Evolutionary conservation across 495 filamentous ascomycete genomes (phyloP).

Genomic region (Hypoxylon trugodes): DNA sequence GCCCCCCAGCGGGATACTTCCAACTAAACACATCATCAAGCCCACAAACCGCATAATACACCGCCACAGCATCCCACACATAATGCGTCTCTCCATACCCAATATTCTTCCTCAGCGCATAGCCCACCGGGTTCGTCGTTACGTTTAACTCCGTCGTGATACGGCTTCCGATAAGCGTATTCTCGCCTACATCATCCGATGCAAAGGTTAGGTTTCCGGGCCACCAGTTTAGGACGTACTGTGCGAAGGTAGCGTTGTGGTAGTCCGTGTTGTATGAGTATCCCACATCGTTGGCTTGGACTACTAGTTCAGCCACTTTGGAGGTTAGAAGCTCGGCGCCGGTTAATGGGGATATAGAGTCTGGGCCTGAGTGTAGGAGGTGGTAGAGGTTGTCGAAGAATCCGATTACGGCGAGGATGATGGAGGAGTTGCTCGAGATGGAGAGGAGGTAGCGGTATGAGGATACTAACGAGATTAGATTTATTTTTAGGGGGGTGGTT

Average conservation of each 20-base stretch:
- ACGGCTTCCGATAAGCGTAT: conserved; percentile 36
- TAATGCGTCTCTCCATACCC: conserved; percentile 76
- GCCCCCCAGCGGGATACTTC: conserved; percentile 39
- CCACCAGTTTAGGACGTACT: conserved; percentile 43
- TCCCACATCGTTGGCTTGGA: conserved; percentile 43
- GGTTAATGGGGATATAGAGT: conserved; percentile 42
- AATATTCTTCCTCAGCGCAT: conserved; percentile 54
- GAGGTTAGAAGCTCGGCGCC: conserved; percentile 55
- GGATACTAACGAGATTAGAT: conserved; percentile 15
- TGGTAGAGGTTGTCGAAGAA: conserved; percentile 43
- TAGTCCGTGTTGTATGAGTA: conserved; percentile 35
- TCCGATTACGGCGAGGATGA: conserved; percentile 43
- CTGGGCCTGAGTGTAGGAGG: conserved; percentile 39
- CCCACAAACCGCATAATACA: conserved; percentile 45
- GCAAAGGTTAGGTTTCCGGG: conserved; percentile 41
- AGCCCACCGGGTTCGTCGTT: conserved; percentile 41
- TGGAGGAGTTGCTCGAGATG: conserved; percentile 42
- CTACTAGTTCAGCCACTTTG: conserved; percentile 49
- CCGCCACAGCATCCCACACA: conserved; percentile 68
- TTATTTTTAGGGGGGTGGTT: neutral
- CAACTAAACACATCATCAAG: conserved; percentile 42
- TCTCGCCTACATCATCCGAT: conserved; percentile 39
- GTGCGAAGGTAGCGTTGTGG: conserved; percentile 32
- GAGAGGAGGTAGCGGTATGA: conserved; percentile 51
- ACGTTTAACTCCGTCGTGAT: conserved; percentile 38